Evolutionary conservation across 2,329 filamentous ascomycete genomes (phyloP).

Genomic region (Pezicula carpinea): DNA sequence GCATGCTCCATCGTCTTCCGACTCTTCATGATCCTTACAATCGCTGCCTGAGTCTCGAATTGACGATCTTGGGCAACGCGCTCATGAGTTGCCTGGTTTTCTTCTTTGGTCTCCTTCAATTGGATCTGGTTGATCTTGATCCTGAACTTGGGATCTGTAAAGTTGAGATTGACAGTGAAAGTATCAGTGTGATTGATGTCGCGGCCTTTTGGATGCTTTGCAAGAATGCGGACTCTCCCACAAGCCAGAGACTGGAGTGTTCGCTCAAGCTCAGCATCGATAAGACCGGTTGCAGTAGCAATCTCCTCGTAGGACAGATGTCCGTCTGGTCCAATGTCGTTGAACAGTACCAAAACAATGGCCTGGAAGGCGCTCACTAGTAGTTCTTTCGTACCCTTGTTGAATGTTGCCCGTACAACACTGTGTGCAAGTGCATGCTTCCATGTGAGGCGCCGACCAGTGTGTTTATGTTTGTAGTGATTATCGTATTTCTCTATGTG

Average conservation of each 20-base stretch:
- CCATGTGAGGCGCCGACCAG: constrained; percentile 81
- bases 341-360: constrained; percentile 86
- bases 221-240: constrained; percentile 77
- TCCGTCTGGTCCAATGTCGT: constrained; percentile 56
- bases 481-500: constrained; percentile 76
- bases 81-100: constrained; percentile 92
- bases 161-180: constrained; percentile 75
- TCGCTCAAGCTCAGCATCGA: constrained; percentile 74
- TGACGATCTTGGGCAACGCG: constrained; percentile 84
- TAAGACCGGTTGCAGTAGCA: constrained; percentile 66
- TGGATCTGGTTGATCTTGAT: constrained; percentile 99
- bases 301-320: constrained; percentile 74
- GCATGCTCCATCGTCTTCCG: constrained; percentile 80
- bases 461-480: constrained; percentile 88
- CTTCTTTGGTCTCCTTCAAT: constrained; percentile 89
- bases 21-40: constrained; percentile 96
- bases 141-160: constrained; percentile 76
- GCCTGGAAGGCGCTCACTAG: constrained; percentile 91
- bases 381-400: constrained; percentile 78
- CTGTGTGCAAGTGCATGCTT: constrained; percentile 92
- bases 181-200: constrained; percentile 77
- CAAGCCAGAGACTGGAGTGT: constrained; percentile 95
- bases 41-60: constrained; percentile 94
- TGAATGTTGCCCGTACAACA: constrained; percentile 75
- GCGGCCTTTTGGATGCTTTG: constrained; percentile 78